phyloP scores from a whole-genome alignment of 2,329 filamentous ascomycete genomes.

The Colletotrichum sp. region DNA sequence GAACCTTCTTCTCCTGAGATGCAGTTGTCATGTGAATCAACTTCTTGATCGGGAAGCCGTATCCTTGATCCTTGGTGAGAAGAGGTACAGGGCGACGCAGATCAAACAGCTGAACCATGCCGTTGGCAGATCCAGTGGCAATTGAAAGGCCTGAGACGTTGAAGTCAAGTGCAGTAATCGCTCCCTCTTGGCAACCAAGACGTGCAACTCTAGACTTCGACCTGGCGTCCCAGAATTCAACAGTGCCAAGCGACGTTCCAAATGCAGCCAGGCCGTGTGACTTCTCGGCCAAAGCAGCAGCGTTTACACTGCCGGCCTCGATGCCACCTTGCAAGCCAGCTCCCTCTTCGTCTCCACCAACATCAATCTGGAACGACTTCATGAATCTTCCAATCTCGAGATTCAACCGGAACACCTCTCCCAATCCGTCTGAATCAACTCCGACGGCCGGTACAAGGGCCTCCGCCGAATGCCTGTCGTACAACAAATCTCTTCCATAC shows the following conservation, averaged over 20 bases:
- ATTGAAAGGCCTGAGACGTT: constrained; percentile 83
- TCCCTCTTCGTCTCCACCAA: constrained; percentile 78
- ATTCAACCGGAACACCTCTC: constrained; percentile 93
- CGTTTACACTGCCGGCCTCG: constrained; percentile 84
- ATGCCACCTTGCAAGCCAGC: constrained; percentile 87
- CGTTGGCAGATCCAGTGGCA: constrained; percentile 85
- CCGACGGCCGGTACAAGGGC: constrained; percentile 88
- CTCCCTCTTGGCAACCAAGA: constrained; percentile 70
- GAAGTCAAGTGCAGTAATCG: constrained; percentile 89
- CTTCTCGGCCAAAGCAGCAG: constrained; percentile 83
- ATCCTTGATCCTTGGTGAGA: constrained; percentile 93
- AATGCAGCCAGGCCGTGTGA: constrained; percentile 93
- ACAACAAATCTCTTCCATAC: constrained; percentile 89
- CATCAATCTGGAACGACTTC: constrained; percentile 90
- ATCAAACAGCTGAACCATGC: constrained; percentile 90
- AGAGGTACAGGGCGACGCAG: constrained; percentile 85
- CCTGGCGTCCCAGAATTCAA: constrained; percentile 95
- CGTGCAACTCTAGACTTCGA: constrained; percentile 83
- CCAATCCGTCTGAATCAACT: constrained; percentile 82
- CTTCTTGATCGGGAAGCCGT: constrained; percentile 90
- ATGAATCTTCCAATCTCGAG: constrained; percentile 92
- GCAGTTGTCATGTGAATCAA: constrained; percentile 74
- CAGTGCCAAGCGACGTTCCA: constrained; percentile 91
- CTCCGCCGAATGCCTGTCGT: constrained; percentile 83
- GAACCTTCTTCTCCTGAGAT: constrained; percentile 82